Base-by-base conservation (phyloP, 257 asterid genomes). In the Mitragyna speciosa region DNA sequence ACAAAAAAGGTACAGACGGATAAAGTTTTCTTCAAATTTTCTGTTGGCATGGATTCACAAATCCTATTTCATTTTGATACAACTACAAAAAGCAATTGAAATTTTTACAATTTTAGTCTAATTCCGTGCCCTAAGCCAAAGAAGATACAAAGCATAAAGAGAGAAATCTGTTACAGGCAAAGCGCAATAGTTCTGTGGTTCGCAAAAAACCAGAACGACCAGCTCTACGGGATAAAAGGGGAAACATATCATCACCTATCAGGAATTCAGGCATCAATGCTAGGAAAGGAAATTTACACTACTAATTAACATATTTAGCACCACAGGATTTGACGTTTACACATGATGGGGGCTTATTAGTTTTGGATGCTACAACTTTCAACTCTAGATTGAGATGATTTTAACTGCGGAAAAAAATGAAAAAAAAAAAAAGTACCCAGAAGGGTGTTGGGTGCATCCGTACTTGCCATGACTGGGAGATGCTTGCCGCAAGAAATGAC, bases 161-260 rank as follows among this genome's bases (percentile, higher is more conserved):
- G 30, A 63, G 6, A 75, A 36, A 9, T 20, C 7, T 58, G 7
- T 66, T 54, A 39, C 15, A 7, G 47, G 54, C 52, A 5, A 8
- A 58, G 79, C 12, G 47, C 70, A 39, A 14, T 41, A 14, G 41
- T 39, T 36, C 45, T 58, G 71, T 58, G n/a, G 79, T 75, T 75
- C 59, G 79, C 58, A 71, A 39, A 71, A 39, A 75, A 45, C 71
- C 58, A 11, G 28, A 24, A 17, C 70, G 28, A 49, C 7, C 43
- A 63, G 16, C 28, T 58, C 36, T 15, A 26, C 67, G 10, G 36
- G 17, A 61, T 61, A 58, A 39, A 75, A 75, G 70, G 70, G 28
- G 28, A 75, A 58, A 68, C 20, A 0, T 5, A 36, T 14, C 78
- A 75, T 41, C 30, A 56, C 4, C 33, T 36, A 33, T 31, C 67